Base-by-base conservation (phyloP, 495 filamentous ascomycete species). In the Lepidopterella palustris region DNA sequence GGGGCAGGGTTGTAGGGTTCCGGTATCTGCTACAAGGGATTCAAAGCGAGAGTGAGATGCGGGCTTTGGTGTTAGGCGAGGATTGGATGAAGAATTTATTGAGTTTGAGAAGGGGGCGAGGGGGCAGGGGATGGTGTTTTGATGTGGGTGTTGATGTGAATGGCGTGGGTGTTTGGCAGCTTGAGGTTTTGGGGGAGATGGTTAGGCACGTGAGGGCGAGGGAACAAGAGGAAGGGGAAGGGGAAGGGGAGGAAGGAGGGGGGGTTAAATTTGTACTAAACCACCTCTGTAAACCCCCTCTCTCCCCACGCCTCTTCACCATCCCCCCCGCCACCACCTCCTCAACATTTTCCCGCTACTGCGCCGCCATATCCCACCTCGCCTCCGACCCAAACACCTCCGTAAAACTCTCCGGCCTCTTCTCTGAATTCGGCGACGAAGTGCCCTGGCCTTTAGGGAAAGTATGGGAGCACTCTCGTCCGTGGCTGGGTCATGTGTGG, bases 331-430 rank as follows among this genome's bases (percentile, higher is more conserved):
- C 2, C 55, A 10, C 40, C 35, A 23, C 45, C 53, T 23, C 26
- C 20, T 49, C 62, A 25, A 4, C n/a, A 5, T 5, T 49, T 11
- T 15, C 21, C 26, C 25, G 24, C 32, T 73, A 20, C 81, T 89
- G 62, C 79, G 80, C 62, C 76, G 77, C 40, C 5, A n/a, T 63
- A 0, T 23, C 21, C 8, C 51, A 48, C 2, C 28, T 67, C 20
- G 45, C 53, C 13, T 4, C 29, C 4, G 27, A 63, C 8, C 53
- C 42, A 26, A 75, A 70, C 15, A 86, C 84, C 4, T 93, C 87
- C 75, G 89, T 95, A 82, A 95, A 95, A 76, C 81, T 95, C n/a
- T 90, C 86, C 24, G 91, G 91, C 10, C 79, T 73, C 35, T 92
- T 96, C 69, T 80, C 84, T 3, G 88, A 95, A 74, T 77, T 95